These are phyloP conservation scores for Kazachstania viticola DNA, from an alignment of 805 yeast genomes.

Conservation along the genomic window DNA sequence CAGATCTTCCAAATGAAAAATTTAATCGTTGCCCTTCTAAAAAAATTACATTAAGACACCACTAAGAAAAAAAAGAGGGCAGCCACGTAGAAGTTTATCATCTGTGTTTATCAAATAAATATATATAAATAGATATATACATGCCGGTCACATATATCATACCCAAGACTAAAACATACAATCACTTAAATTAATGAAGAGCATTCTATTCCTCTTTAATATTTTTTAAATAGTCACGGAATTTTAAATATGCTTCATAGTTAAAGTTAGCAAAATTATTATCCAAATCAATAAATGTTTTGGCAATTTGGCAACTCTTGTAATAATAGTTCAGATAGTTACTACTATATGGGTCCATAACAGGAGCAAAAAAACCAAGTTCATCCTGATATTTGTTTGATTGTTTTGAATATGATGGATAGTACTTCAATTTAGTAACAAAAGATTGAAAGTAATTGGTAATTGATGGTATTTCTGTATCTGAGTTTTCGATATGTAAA, in stretches of 20 bases:
- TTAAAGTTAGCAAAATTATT: slow-evolving; percentile 49
- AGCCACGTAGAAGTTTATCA: too few relatives aligned
- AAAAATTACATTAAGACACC: too few relatives aligned
- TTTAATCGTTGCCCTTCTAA: neutral
- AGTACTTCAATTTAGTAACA: slow-evolving; percentile 5
- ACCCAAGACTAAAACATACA: too few relatives aligned
- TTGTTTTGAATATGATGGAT: slow-evolving; percentile 10
- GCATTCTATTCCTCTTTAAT: slow-evolving; percentile 2
- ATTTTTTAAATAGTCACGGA: slow-evolving; percentile 14
- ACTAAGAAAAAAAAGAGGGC: too few relatives aligned
- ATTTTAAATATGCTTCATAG: slow-evolving; percentile 34
- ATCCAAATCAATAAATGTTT: slow-evolving; percentile 51
- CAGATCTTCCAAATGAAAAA: neutral
- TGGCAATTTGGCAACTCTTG: slow-evolving; percentile 49
- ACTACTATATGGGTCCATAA: slow-evolving; percentile 27
- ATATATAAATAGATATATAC: too few relatives aligned
- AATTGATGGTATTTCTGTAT: slow-evolving; percentile 14
- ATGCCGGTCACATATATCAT: too few relatives aligned
- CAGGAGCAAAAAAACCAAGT: slow-evolving; percentile 21
- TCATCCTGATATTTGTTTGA: slow-evolving; percentile 4
- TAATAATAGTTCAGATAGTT: slow-evolving; percentile 36
- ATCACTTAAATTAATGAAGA: too few relatives aligned
- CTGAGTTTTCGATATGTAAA: neutral
- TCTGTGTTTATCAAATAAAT: too few relatives aligned
- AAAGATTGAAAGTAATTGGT: slow-evolving; percentile 15